Evolutionary conservation across 1,284 basidiomycete genomes (phyloP), one percentile per base, ranked within the genome.

Genomic region (Uromyces viciae-fabae): DNA sequence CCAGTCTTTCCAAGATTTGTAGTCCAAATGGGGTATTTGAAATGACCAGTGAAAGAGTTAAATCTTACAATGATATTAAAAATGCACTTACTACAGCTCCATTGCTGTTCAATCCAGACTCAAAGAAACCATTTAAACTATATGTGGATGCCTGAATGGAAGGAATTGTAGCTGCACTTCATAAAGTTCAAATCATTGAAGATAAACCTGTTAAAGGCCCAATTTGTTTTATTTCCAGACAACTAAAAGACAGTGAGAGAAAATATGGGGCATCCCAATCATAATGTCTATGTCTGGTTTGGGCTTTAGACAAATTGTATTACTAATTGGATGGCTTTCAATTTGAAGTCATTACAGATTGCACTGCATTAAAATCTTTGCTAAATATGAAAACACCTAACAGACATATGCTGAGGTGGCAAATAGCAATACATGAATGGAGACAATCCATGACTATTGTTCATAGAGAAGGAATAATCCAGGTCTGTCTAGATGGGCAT

Each of bases 351-450:
- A 60, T 74, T 25, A 74, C 49, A 8, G 49, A 73, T 22, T 73
- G 14, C 17, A 73, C 14, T 3, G 71, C 71, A 3, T 5, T 56
- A 9, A 73, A 56, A n/a, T 17, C 49, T 15, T 31, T 49, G 8
- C 3, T 73, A n/a, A 73, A 73, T 31, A 49, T 73, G 71, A 52
- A 56, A 15, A 73, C 33, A 36, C 71, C 71, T 11, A 77, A 77
- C 38, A 66, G 40, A 33, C 75, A 77, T 38, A 66, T 77, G 42
- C n/a, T 77, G 42, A 14, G 75, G 9, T 77, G 75, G 75, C 75
- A 77, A 33, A 64, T 64, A 19, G 36, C 58, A 2, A 76, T 76
- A 2, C 75, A 76, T 19, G 38, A 75, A 40, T 75, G 25, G 19
- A 77, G 58, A 52, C 33, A 38, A 3, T 22, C 11, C 36, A 77